Evolutionary conservation across 495 filamentous ascomycete species (phyloP), one percentile per base, ranked within the genome.

Genomic region (Elasticomyces elasticus): DNA sequence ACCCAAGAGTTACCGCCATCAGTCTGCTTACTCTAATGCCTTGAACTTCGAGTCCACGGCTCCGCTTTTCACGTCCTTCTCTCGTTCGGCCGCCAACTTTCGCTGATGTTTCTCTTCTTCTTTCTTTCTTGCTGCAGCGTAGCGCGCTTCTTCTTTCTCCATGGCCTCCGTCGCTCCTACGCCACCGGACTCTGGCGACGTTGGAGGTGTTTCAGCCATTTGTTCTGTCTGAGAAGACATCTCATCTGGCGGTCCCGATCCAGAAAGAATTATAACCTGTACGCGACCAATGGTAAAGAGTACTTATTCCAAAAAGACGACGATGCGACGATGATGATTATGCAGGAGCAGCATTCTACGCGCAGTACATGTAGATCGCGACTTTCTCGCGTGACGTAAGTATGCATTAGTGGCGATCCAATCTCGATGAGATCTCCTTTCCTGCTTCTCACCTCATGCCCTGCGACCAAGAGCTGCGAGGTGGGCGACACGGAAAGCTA

Each of bases 61-160:
- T 12, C 72, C 71, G 25, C 65, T 67, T 20, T 71, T 63, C 12
- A 75, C 25, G 31, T 72, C 66, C 31, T 69, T 57, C 59, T 74
- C 62, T 20, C 69, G 62, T 49, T 77, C 70, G 17, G 76, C 75
- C 30, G 77, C 64, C 23, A 73, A 62, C 37, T 72, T 66, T 50
- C 71, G 69, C 59, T 74, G 75, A 35, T 70, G 67, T 59, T 75
- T 76, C 58, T 72, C 69, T 24, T 69, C 65, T 54, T 64, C 69
- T 56, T 74, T 73, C 9, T 73, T 65, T 54, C 82, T 78, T 26
- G 58, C 65, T 19, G 49, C 51, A 0, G 68, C 66, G 31, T 79
- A 77, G 44, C 68, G 68, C 49, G 74, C 70, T 55, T 83, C 80
- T 51, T 82, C 77, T 1, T 69, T 71, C 7, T 69, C 69, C 58